Base-by-base conservation (phyloP, 495 filamentous ascomycete genomes). In the Mytilinidion resinicola region DNA sequence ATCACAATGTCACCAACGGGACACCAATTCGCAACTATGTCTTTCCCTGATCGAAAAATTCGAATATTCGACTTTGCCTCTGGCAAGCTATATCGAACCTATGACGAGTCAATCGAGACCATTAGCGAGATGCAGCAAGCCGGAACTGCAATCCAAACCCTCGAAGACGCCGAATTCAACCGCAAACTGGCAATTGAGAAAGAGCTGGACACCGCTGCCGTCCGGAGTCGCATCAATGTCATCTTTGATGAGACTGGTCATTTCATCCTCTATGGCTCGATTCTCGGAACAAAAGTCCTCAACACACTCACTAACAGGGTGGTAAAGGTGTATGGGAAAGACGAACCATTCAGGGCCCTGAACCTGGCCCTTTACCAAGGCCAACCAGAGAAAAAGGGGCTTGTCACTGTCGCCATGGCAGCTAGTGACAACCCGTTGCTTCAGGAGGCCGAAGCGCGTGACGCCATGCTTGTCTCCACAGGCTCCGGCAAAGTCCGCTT, bases 391-490 rank as follows among this genome's bases (percentile, higher is more conserved):
- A 90, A 89, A 70, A 97, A 97, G 69, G 86, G 86, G 5, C 74
- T 96, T 8, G 86, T 91, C 12, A 97, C 95, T 0, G 85, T 99
- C n/a, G 90, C 89, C 41, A 99, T 99, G 93, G 93, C 93, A 3
- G 95, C 93, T 2, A 91, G 87, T 48, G 84, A 80, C 62, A 99
- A 99, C 68, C 93, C 93, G 0, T 82, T 99, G 10, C 80, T 99
- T 14, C 87, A 90, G 65, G 93, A 96, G 74, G 89, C 93, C 15
- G 90, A 96, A 73, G 82, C 84, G 37, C 82, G 93, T 60, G 93
- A 99, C 71, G 90, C 93, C 0, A 90, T 97, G 71, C 78, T 99
- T 17, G 75, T 95, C 42, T 78, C 80, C 37, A 96, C 92, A 0
- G 91, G 88, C 1, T 84, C 85, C 21, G 88, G 85, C 60, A 99